These are phyloP conservation scores for Chrysanthemum seticuspe DNA, from an alignment of 129 eudicot genomes.

Conservation along the genomic window DNA sequence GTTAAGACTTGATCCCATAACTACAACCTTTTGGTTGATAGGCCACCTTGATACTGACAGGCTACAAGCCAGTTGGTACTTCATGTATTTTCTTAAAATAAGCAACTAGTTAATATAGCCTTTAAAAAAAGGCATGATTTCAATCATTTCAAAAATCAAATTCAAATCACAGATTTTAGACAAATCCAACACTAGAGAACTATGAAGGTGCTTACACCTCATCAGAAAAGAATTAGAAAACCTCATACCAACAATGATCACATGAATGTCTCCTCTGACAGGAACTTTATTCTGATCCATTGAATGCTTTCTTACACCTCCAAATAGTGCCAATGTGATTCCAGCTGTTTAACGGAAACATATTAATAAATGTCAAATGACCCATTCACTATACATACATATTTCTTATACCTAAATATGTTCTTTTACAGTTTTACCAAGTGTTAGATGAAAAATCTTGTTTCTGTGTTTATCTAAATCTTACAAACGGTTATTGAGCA, in stretches of 20 bases:
- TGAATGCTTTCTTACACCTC: slow-evolving; percentile 92
- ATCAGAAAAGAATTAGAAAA: slow-evolving; percentile 1
- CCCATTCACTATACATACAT: background rate
- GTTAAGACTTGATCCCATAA: too few relatives aligned
- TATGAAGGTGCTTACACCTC: background rate
- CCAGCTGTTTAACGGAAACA: slow-evolving; percentile 50
- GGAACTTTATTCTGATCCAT: slow-evolving; percentile 97
- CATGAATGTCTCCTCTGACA: slow-evolving; percentile 95
- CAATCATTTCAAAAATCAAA: background rate
- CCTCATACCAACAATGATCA: slow-evolving; percentile 81
- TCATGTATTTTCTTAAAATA: slow-evolving; percentile 4
- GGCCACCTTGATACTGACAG: too few relatives aligned
- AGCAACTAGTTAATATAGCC: background rate
- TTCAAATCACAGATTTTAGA: slow-evolving; percentile 11
- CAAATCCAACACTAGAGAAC: slow-evolving; percentile 4
- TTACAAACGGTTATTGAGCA: background rate
- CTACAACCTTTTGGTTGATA: background rate
- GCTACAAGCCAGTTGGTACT: too few relatives aligned
- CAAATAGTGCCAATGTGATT: slow-evolving; percentile 77
- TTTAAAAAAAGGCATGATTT: background rate
- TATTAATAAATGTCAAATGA: background rate
- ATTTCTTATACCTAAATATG: background rate
- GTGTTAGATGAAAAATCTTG: slow-evolving; percentile 4
- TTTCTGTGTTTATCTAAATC: background rate
- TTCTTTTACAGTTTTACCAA: slow-evolving; percentile 10